These are phyloP conservation scores for Hypomyces perniciosus DNA, from an alignment of 2,329 filamentous ascomycete species.

Conservation along the genomic window DNA sequence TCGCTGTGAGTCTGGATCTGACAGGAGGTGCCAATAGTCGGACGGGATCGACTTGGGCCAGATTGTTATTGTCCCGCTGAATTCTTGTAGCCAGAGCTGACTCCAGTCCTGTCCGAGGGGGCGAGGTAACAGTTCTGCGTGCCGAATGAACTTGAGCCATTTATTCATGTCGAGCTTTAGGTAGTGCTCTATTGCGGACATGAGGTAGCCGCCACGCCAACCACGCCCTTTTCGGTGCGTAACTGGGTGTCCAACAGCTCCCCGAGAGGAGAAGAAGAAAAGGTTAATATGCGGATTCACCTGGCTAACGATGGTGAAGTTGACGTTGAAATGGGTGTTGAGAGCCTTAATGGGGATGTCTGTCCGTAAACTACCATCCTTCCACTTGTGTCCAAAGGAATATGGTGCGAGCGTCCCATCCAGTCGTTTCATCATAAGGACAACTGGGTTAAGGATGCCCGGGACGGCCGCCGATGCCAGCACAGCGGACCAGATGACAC, in stretches of 20 bases:
- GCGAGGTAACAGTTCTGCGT: conserved; percentile 84
- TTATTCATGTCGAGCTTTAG: conserved; percentile 95
- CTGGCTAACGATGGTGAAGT: conserved; percentile 83
- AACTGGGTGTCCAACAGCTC: conserved; percentile 85
- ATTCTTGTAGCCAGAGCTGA: conserved; percentile 91
- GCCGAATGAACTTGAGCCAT: conserved; percentile 91
- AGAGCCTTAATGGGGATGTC: conserved; percentile 93
- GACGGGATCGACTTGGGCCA: conserved; percentile 77
- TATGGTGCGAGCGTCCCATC: conserved; percentile 78
- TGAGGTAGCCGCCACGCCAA: conserved; percentile 93
- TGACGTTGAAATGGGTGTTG: conserved; percentile 97
- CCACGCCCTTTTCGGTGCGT: conserved; percentile 89
- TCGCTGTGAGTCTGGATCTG: conserved; percentile 69
- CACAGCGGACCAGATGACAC: conserved; percentile 96
- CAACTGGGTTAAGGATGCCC: conserved; percentile 90
- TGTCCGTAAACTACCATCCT: conserved; percentile 88
- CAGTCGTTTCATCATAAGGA: conserved; percentile 81
- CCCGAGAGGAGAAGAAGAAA: conserved; percentile 96
- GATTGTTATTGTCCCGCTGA: conserved; percentile 90
- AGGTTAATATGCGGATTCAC: conserved; percentile 98
- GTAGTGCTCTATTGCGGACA: conserved; percentile 87
- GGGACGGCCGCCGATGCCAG: conserved; percentile 92
- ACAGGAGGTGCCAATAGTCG: conserved; percentile 82
- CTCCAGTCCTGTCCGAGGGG: conserved; percentile 95
- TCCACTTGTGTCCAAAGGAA: conserved; percentile 98